Evolutionary conservation across 371 early-diverging fungal species (phyloP), one percentile per base, ranked within the genome.

Genomic region (Rozella allomycis): DNA sequence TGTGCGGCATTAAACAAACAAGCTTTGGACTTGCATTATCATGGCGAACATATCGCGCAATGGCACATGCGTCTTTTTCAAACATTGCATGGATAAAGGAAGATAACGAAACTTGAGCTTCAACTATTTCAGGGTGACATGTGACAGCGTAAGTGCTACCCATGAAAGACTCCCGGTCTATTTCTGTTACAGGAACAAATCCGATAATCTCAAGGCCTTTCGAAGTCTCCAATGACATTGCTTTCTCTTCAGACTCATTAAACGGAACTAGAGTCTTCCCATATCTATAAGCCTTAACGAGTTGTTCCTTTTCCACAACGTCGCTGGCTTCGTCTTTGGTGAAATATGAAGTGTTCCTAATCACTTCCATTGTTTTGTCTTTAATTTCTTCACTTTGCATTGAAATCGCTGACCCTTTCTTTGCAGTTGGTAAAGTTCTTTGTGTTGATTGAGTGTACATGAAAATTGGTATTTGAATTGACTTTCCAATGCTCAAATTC

Each of bases 201-300:
- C 66, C 69, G 18, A 78, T 32, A 10, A 78, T 58, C 0, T 45
- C 36, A 45, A 78, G 45, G n/a, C 64, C 60, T 35, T 67, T 72
- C 4, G 30, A 41, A 0, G 71, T 67, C 6, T 47, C 21, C 8
- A 74, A 41, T 31, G 67, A 56, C 35, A 62, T 46, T 13, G 55
- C 58, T 7, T 64, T 60, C 37, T 64, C 49, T 42, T 74, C 74
- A 28, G 63, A 67, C 2, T 42, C 46, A 9, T 54, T 47, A 10
- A 75, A 56, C 11, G 70, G 67, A 1, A 79, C 63, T 11, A 66
- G 35, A 0, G 61, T 59, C 41, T 70, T 74, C 31, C 80, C 79
- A 41, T 70, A 73, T 30, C 49, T 41, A 44, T 65, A 74, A 0
- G 67, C 77, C 36, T 56, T 61, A 21, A 68, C 60, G 3, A 72